Percentiles rank a stretch among this genome's conserved stretches.
Conservation (phyloP, 345 rosid genomes). For the Salix brachista region DNA sequence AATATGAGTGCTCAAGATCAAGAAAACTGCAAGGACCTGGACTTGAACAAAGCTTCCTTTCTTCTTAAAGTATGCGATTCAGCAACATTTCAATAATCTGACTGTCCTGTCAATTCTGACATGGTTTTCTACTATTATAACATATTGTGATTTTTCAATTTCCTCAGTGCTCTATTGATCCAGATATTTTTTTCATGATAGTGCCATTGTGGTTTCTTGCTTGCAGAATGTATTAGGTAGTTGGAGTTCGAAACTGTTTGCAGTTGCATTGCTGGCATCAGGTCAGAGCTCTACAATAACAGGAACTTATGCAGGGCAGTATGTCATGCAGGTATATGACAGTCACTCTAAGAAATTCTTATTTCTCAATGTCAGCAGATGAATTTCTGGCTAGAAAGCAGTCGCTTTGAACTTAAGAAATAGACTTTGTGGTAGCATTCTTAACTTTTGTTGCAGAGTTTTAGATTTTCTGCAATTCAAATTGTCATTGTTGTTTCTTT, state of each 20-base stretch:
- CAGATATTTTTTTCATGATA: background rate
- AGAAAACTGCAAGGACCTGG: slow-evolving; percentile 67
- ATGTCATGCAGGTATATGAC: slow-evolving; percentile 78
- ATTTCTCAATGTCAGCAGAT: background rate
- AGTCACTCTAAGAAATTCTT: background rate
- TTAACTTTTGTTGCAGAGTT: background rate
- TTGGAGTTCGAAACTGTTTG: slow-evolving; percentile 96
- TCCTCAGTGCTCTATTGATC: background rate
- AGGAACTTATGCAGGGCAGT: slow-evolving; percentile 97
- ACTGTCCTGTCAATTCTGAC: background rate
- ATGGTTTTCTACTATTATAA: background rate
- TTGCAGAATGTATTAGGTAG: slow-evolving; percentile 86
- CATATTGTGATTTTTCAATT: background rate
- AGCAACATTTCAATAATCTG: background rate
- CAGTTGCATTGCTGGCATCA: slow-evolving; percentile 82
- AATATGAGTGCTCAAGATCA: slow-evolving; percentile 55
- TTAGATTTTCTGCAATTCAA: background rate
- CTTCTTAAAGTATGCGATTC: slow-evolving; percentile 58
- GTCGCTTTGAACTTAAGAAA: background rate
- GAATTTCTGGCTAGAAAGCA: background rate
- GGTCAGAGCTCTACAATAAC: slow-evolving; percentile 99
- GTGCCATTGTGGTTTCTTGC: slow-evolving; percentile 1
- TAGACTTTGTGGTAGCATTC: background rate
- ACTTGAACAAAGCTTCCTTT: slow-evolving; percentile 87
- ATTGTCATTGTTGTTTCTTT: background rate